phyloP scores from a whole-genome alignment of 2,329 filamentous ascomycete genomes.

The Neonectria neomacrospora region DNA sequence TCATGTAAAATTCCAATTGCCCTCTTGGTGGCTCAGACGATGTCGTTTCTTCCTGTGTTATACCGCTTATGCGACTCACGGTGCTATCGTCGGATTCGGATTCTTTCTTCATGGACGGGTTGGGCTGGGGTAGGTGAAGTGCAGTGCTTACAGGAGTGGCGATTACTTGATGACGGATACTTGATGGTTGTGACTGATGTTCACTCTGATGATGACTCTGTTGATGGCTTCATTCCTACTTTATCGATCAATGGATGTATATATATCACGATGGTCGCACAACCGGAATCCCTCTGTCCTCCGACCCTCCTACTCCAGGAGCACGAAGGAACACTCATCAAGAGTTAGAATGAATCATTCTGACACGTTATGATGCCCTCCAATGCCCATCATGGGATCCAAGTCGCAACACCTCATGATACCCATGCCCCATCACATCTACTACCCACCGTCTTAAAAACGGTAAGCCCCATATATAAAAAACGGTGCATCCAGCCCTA shows the following conservation, averaged over 20 bases:
- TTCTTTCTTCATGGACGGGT: conserved; percentile 39
- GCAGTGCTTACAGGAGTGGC: conserved; percentile 8
- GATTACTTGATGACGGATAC: not conserved
- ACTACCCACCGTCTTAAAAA: conserved; percentile 1
- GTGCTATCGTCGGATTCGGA: conserved; percentile 40
- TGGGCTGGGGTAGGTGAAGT: not conserved
- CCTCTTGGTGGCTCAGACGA: conserved; percentile 27
- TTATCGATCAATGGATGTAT: not conserved
- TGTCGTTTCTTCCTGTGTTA: conserved; percentile 31
- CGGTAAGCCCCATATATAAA: not conserved
- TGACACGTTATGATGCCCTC: conserved; percentile 31
- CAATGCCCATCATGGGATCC: not conserved
- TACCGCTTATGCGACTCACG: conserved; percentile 38
- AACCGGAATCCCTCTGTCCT: not conserved
- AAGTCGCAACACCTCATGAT: not conserved
- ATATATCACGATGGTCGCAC: conserved; percentile 1
- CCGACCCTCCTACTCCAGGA: too few species aligned
- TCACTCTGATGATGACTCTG: not conserved
- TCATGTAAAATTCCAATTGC: too few species aligned
- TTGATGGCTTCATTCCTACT: not conserved
- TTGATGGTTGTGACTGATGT: not conserved
- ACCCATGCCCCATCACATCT: not conserved
- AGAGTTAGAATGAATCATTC: conserved; percentile 44
- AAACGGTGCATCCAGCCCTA: conserved; percentile 10
- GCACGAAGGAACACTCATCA: not conserved